Conservation (phyloP, 345 rosid species). For the Leavenworthia alabamica region DNA sequence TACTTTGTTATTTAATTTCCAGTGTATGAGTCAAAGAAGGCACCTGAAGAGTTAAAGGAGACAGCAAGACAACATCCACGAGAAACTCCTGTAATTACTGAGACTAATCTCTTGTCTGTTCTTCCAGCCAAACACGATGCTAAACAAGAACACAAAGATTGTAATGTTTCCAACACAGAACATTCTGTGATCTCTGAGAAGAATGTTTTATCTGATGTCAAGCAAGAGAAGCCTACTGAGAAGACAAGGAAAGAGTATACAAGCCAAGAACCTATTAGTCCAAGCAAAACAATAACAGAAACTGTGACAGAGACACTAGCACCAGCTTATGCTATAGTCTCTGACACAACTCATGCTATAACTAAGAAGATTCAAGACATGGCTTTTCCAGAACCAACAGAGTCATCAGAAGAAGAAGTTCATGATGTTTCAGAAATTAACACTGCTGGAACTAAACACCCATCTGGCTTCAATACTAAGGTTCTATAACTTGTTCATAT, state of each 20-base stretch:
- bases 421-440: constrained; percentile 21
- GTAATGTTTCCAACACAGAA: constrained; percentile 5
- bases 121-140: constrained; percentile 19
- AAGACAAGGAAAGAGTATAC: constrained; percentile 4
- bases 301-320: constrained; percentile 40
- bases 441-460: constrained; percentile 19
- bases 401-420: constrained; percentile 8
- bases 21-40: constrained; percentile 76
- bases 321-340: constrained; percentile 44
- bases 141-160: constrained; percentile 18
- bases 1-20: constrained; percentile 19
- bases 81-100: constrained; percentile 36
- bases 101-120: constrained; percentile 40
- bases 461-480: constrained; percentile 14
- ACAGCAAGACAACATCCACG: constrained; percentile 47
- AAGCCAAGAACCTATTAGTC: constrained; percentile 17
- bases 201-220: constrained; percentile 24
- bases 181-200: constrained; percentile 15
- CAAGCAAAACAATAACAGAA: constrained; percentile 37
- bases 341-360: constrained; percentile 41
- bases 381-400: constrained; percentile 24
- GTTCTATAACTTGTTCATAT: constrained; percentile 7
- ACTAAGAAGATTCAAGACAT: constrained; percentile 48
- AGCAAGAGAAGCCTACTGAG: constrained; percentile 13
- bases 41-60: constrained; percentile 45